Evolutionary conservation across 2,329 filamentous ascomycete genomes (phyloP).

Genomic region (Aspergillus amoenus): DNA sequence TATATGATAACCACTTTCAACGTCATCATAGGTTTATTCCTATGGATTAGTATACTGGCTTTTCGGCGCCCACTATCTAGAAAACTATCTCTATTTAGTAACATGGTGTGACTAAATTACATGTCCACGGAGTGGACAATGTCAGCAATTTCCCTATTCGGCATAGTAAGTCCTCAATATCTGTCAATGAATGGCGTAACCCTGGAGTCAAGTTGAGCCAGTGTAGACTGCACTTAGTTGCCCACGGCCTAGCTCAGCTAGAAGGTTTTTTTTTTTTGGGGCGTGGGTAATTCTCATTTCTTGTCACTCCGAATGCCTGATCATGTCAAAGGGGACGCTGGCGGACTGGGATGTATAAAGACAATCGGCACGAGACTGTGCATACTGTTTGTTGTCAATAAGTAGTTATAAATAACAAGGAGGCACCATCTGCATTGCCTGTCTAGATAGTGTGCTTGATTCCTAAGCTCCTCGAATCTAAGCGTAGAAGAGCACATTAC

Average conservation of each 20-base stretch:
- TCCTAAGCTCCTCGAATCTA: no score
- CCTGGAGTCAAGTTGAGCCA: not conserved
- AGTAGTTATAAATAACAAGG: not conserved
- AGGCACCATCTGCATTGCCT: no score
- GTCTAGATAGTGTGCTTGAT: no score
- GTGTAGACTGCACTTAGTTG: not conserved
- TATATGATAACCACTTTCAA: not conserved
- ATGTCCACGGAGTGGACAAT: not conserved
- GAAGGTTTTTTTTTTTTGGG: not conserved
- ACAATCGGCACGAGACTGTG: not conserved
- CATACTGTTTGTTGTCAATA: not conserved
- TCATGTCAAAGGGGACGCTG: not conserved
- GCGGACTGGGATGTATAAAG: not conserved
- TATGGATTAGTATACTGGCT: not conserved
- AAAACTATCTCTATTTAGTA: not conserved
- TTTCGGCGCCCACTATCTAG: not conserved
- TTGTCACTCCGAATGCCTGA: not conserved
- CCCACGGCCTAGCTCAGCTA: not conserved
- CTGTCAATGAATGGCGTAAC: not conserved
- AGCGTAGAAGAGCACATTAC: no score
- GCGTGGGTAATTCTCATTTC: not conserved
- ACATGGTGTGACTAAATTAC: constrained; percentile 6
- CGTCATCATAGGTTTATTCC: not conserved
- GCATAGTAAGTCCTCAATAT: not conserved
- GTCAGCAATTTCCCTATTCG: not conserved